These are phyloP conservation scores for Polyporus tsugae DNA, from an alignment of 1,284 basidiomycete genomes.

Conservation along the genomic window DNA sequence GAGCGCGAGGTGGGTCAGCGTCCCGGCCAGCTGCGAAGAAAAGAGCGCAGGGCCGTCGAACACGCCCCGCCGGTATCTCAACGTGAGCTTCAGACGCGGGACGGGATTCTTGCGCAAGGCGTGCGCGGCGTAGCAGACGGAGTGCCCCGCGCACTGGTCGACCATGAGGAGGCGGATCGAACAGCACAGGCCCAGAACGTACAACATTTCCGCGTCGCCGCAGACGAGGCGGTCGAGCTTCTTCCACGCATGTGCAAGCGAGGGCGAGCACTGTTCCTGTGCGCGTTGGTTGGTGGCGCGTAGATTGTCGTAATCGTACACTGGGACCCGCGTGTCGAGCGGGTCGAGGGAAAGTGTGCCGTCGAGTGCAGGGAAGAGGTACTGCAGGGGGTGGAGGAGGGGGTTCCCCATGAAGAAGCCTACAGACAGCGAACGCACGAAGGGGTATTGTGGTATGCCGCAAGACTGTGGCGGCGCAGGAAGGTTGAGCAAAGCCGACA, in stretches of 20 bases:
- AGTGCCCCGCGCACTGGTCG: background rate
- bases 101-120: background rate
- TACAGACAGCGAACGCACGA: background rate
- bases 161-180: background rate
- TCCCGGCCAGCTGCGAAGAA: background rate
- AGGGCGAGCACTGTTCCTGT: background rate
- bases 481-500: background rate
- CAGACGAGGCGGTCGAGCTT: background rate
- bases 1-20: background rate
- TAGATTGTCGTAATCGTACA: too few relatives aligned
- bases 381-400: background rate
- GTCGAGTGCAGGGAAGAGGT: background rate
- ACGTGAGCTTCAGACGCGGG: background rate
- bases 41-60: background rate
- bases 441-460: background rate
- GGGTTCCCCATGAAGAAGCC: background rate
- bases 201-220: background rate
- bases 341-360: background rate
- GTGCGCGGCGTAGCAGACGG: background rate
- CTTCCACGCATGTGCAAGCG: background rate
- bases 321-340: background rate
- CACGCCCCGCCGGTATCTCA: background rate
- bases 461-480: background rate
- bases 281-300: background rate
- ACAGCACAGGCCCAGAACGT: background rate